Evolutionary conservation across 306 rosid genomes (phyloP), one percentile per base, ranked within the genome.

Genomic region (Vigna unguiculata): DNA sequence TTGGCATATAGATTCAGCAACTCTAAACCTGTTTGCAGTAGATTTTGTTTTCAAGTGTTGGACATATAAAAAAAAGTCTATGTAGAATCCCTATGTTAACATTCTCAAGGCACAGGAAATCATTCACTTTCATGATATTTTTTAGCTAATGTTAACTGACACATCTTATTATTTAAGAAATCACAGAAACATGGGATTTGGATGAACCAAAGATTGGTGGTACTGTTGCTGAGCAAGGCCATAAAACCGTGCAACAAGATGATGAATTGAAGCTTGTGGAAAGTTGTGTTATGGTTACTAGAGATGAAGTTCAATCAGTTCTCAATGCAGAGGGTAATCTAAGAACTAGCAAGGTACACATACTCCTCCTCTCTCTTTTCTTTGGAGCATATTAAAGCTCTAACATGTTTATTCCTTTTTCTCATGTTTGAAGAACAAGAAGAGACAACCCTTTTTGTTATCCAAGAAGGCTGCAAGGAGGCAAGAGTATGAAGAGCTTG

Each of bases 401-500:
- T 81, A 79, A 75, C 58, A 69, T 43, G 8, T 4, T 25, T 20
- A 60, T 36, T 55, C 4, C 41, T 25, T 22, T 64, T 36, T 61
- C 6, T 57, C 20, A 8, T 69, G 67, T 49, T 69, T 70, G 63
- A 84, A 89, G 96, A 84, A 92, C 78, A 95, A 89, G 77, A 71
- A 78, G 57, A 68, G 72, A 63, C 85, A 84, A 57, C 85, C 84
- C 4, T 91, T 94, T 72, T 79, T 88, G 20, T 81, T 87, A 69
- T 81, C 88, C 75, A 85, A 80, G 82, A 92, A 81, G 73, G 79
- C 83, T 24, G 78, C 84, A 20, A 95, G 97, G 87, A 90, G 78
- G 88, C 85, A 86, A 80, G 99, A 95, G 87, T 92, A 92, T 38
- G 67, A 90, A 78, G 87, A 87, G 82, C 97, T 95, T 36, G 96